Conservation (phyloP, 2,329 filamentous ascomycete species). For the Trichophyton benhamiae region DNA sequence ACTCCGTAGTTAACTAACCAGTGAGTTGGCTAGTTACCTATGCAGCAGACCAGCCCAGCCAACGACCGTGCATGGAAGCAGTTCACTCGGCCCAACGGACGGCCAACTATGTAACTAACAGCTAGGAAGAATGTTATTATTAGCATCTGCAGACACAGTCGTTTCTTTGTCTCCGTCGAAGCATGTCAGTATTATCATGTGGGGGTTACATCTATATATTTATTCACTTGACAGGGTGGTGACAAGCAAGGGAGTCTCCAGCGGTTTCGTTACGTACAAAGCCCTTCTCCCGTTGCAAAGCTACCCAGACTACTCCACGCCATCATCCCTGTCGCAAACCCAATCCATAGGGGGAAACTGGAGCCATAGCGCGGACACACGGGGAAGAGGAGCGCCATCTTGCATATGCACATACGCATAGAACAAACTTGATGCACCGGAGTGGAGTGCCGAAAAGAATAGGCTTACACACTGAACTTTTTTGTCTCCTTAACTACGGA, state of each 20-base stretch:
- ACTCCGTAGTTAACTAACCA: too few relatives aligned
- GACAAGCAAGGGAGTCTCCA: too few relatives aligned
- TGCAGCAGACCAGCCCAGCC: too few relatives aligned
- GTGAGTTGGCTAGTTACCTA: too few relatives aligned
- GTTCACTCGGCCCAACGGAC: too few relatives aligned
- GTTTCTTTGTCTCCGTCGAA: not conserved
- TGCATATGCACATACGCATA: not conserved
- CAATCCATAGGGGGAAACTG: not conserved
- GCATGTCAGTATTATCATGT: not conserved
- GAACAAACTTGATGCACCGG: not conserved
- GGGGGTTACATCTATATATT: not conserved
- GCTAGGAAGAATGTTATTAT: not conserved
- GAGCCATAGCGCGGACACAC: not conserved
- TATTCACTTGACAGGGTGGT: too few relatives aligned
- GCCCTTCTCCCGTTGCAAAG: not conserved
- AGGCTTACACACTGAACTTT: not conserved
- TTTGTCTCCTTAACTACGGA: not conserved
- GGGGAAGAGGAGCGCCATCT: not conserved
- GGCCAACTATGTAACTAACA: not conserved
- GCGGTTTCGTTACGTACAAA: not conserved
- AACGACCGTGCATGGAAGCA: too few relatives aligned
- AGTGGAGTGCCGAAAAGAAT: not conserved
- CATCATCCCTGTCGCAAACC: not conserved
- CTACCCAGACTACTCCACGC: not conserved
- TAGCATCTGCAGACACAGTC: not conserved